Evolutionary conservation across 1,284 basidiomycete species (phyloP), one percentile per base, ranked within the genome.

Genomic region (Schizopora paradoxa): DNA sequence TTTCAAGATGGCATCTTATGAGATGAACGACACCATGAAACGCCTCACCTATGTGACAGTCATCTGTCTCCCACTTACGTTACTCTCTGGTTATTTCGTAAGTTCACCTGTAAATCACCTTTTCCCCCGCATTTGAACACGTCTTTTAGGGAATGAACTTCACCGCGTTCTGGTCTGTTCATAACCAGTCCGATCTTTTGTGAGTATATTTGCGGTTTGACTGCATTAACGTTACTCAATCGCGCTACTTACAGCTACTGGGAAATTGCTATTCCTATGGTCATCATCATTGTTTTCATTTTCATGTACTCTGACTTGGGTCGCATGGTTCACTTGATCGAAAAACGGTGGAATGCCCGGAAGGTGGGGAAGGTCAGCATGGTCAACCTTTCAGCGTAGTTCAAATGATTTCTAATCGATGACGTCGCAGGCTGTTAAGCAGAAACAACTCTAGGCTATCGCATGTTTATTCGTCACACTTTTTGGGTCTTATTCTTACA

Each of bases 31-130:
- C 57, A 74, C 77, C 31, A 83, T 85, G 80, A 78, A 60, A 19
- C 70, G 74, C n/a, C 62, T 82, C 34, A 81, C 79, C 5, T 54
- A 82, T 11, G 74, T 74, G 1, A 85, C 80, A 1, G 79, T 86
- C 56, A 77, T 84, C 53, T 86, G 80, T 65, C 61, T 86, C 11
- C 83, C 83, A 0, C 60, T 86, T 19, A 84, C 82, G 1, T 67
- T 86, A 22, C 66, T 87, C 13, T 82, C 81, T 13, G 82, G 82
- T 32, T 86, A 85, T 62, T 85, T 86, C 55, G 79, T 80, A 58
- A 52, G 76, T 67, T 28, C 26, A 32, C 25, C 48, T 25, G 2
- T 27, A 23, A 33, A 16, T 37, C n/a, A 5, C 26, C 16, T 34
- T 31, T 37, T 23, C 16, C 25, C 14, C 22, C 26, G 28, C 48